phyloP scores from a whole-genome alignment of 768 basidiomycete genomes.

The Mycena venus region DNA sequence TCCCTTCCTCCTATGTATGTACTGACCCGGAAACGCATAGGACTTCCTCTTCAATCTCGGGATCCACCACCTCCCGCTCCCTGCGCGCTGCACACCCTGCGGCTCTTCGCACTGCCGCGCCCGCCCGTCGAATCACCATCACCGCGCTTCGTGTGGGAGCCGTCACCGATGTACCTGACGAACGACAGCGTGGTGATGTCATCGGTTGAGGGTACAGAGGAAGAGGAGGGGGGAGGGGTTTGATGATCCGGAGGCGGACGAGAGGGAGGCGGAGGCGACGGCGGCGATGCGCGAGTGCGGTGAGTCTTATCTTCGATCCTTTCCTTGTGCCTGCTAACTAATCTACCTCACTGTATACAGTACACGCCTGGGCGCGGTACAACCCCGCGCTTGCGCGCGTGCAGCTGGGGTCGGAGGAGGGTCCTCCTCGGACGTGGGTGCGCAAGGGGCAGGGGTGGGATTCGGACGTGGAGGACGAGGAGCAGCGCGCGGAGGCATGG shows the following conservation, averaged over 20 bases:
- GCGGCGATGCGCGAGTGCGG: slow-evolving; percentile 6
- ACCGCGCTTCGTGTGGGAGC: slow-evolving; percentile 1
- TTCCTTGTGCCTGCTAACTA: no score
- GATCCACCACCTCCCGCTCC: slow-evolving; percentile 25
- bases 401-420: slow-evolving; percentile 2
- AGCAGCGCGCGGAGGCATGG: neutral
- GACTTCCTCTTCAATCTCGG: slow-evolving; percentile 19
- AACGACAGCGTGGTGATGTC: neutral
- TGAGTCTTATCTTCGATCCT: no score
- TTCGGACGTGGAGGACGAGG: neutral
- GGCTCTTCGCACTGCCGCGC: neutral
- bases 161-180: no score
- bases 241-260: neutral
- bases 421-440: slow-evolving; percentile 20
- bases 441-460: slow-evolving; percentile 1
- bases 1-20: neutral
- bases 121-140: neutral
- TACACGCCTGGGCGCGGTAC: slow-evolving; percentile 23
- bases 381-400: slow-evolving; percentile 16
- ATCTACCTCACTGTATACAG: no score
- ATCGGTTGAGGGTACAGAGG: neutral
- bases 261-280: neutral
- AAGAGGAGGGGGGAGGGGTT: neutral
- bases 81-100: slow-evolving; percentile 17
- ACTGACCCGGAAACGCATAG: no score